These are phyloP conservation scores for Lentinula sp. DNA, from an alignment of 768 basidiomycete genomes.

Conservation along the genomic window DNA sequence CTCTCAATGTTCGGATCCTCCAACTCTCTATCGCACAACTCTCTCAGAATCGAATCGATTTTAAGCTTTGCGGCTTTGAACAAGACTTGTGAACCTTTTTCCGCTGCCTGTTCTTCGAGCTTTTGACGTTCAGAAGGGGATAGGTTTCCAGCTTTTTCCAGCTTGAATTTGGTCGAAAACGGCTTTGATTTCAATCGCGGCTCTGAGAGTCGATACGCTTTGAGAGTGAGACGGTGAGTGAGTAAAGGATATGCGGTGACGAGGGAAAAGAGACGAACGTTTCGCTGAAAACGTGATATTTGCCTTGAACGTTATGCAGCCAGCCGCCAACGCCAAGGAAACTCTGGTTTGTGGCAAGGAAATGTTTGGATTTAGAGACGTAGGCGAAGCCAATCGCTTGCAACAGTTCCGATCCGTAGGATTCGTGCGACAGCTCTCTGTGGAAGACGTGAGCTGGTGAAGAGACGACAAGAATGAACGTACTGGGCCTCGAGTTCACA, in stretches of 20 bases:
- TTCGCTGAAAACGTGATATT: slow-evolving; percentile 91
- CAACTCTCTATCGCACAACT: slow-evolving; percentile 80
- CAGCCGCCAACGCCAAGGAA: slow-evolving; percentile 88
- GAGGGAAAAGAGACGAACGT: slow-evolving; percentile 46
- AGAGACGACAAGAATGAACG: slow-evolving; percentile 20
- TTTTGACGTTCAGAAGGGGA: slow-evolving; percentile 72
- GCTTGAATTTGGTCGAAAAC: slow-evolving; percentile 92
- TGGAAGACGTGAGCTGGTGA: neutral
- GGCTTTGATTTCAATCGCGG: slow-evolving; percentile 82
- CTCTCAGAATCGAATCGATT: slow-evolving; percentile 82
- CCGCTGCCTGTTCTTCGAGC: slow-evolving; percentile 88
- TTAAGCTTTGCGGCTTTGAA: slow-evolving; percentile 95
- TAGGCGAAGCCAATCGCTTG: slow-evolving; percentile 88
- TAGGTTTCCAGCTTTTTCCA: slow-evolving; percentile 74
- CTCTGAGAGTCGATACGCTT: slow-evolving; percentile 78
- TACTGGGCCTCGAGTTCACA: slow-evolving; percentile 80
- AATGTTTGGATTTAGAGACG: slow-evolving; percentile 74
- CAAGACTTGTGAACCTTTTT: slow-evolving; percentile 85
- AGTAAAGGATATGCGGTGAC: neutral
- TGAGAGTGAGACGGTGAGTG: neutral
- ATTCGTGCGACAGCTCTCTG: slow-evolving; percentile 80
- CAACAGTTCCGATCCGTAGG: slow-evolving; percentile 81
- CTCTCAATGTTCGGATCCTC: slow-evolving; percentile 46
- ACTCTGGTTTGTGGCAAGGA: slow-evolving; percentile 66
- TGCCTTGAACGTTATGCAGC: slow-evolving; percentile 88